These are phyloP conservation scores for Clonostachys byssicola DNA, from an alignment of 2,329 filamentous ascomycete genomes.

Conservation along the genomic window DNA sequence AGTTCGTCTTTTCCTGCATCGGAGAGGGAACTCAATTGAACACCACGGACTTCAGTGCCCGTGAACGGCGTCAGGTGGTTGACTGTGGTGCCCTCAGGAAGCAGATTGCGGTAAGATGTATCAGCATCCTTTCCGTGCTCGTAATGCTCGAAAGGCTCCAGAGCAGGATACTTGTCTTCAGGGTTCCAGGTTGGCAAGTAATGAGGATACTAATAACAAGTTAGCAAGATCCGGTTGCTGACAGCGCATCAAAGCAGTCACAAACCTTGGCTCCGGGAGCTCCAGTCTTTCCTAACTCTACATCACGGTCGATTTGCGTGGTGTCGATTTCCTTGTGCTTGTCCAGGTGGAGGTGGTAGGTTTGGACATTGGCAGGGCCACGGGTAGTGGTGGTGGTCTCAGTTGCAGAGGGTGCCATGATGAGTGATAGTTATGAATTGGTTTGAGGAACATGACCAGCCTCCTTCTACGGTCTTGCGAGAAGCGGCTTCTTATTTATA, in stretches of 20 bases:
- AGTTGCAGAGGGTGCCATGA: conserved; percentile 26
- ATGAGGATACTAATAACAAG: conserved; percentile 51
- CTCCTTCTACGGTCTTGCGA: no score
- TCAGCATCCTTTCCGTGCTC: conserved; percentile 77
- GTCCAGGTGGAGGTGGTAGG: conserved; percentile 15
- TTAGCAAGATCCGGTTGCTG: background rate
- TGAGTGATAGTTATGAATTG: no score
- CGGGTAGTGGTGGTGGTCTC: conserved; percentile 15
- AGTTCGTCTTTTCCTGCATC: conserved; percentile 72
- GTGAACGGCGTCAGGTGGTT: conserved; percentile 68
- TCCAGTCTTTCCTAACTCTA: conserved; percentile 18
- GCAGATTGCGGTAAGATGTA: conserved; percentile 62
- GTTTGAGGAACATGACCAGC: no score
- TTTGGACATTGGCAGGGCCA: background rate
- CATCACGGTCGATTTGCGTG: conserved; percentile 13
- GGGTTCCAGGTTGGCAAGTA: conserved; percentile 71
- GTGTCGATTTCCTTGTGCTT: conserved; percentile 23
- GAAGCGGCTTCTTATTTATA: no score
- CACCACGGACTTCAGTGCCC: conserved; percentile 65
- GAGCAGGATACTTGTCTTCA: conserved; percentile 59
- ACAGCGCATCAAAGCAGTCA: background rate
- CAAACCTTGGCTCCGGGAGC: conserved; percentile 17
- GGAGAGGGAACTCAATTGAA: conserved; percentile 67
- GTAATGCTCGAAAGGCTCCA: conserved; percentile 66
- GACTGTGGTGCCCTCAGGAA: conserved; percentile 46